Base-by-base conservation (phyloP, 768 basidiomycete species). In the Rhizopogon salebrosus region DNA sequence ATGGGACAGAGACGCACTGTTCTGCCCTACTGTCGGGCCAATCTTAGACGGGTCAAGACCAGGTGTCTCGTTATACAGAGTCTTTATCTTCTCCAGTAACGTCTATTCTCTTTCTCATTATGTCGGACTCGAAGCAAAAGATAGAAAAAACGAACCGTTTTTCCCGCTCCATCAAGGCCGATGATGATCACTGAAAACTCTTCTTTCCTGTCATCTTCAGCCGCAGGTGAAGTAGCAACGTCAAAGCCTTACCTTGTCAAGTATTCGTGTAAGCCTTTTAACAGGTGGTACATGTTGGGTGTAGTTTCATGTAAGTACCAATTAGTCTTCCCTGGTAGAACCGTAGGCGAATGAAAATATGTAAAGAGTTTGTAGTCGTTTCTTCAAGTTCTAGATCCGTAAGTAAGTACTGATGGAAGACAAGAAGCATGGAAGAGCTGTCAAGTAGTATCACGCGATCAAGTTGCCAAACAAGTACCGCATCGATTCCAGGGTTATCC, bases 161-260 rank as follows among this genome's bases (percentile, higher is more conserved):
- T 97, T 43, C 94, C 94, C 27, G 92, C 92, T 14, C 89, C 90
- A 67, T 92, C 92, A 16, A 94, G 79, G 10, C 95, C 95, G 50
- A 98, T 84, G 65, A 98, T 97, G 49, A 98, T 90, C 24, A 98
- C 85, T 9, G 90, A 93, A 66, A 95, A 98, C 61, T 95, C 92
- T 54, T 91, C 85, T 64, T 88, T 90, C 65, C 89, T 89, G 61
- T 14, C 18, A 31, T 40, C n/a, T 48, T 67, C 46, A 54, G 49
- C 36, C 39, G 39, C 14, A 16, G 20, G 11, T 48, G 7, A 26
- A 40, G 23, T 23, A 22, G 7, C 24, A n/a, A 3, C 23, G 23
- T 7, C 2, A 9, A 9, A 27, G 8, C 39, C 72, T 53, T 59
- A 87, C 85, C 89, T 84, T 24, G 92, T 98, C 29, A 98, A 70